Evolutionary conservation across 1,284 basidiomycete genomes (phyloP).

Genomic region (Coniferiporia sulphurascens): DNA sequence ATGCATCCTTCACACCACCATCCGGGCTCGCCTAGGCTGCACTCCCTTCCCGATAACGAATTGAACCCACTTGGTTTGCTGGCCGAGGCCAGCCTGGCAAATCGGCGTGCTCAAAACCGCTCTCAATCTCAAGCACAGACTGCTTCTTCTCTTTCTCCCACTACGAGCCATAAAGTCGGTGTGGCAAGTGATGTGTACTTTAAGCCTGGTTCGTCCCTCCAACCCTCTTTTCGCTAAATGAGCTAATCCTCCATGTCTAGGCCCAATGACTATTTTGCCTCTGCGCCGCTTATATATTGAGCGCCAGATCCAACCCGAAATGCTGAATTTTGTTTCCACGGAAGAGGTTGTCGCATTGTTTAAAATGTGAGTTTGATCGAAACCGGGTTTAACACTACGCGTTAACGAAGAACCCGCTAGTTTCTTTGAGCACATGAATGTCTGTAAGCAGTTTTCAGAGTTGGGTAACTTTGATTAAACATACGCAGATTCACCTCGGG

Average conservation of each 20-base stretch:
- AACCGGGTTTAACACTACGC: constrained; percentile 15
- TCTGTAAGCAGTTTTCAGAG: constrained; percentile 30
- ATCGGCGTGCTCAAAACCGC: constrained; percentile 51
- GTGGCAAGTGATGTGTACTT: constrained; percentile 93
- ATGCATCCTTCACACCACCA: constrained; percentile 22
- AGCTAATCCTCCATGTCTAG: constrained; percentile 31
- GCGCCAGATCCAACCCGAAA: constrained; percentile 84
- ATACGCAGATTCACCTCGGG: constrained; percentile 58
- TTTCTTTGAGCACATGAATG: constrained; percentile 75
- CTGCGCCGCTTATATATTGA: constrained; percentile 86
- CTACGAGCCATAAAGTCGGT: constrained; percentile 48
- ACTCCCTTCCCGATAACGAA: constrained; percentile 86
- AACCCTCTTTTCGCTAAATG: constrained; percentile 14
- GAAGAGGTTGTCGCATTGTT: constrained; percentile 89
- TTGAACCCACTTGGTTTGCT: constrained; percentile 87
- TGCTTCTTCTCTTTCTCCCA: constrained; percentile 1
- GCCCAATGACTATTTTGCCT: constrained; percentile 83
- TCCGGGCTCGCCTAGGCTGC: constrained; percentile 69
- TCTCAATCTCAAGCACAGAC: constrained; percentile 19
- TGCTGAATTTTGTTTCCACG: constrained; percentile 77
- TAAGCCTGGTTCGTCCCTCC: constrained; percentile 67
- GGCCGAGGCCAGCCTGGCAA: constrained; percentile 87
- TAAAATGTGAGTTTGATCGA: constrained; percentile 65
- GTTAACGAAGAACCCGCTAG: constrained; percentile 34
- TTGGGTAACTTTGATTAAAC: constrained; percentile 3